Percentiles rank a stretch among this genome's conserved stretches.
Conservation (phyloP, 2,329 filamentous ascomycete species). For the Coniochaeta pulveracea region DNA sequence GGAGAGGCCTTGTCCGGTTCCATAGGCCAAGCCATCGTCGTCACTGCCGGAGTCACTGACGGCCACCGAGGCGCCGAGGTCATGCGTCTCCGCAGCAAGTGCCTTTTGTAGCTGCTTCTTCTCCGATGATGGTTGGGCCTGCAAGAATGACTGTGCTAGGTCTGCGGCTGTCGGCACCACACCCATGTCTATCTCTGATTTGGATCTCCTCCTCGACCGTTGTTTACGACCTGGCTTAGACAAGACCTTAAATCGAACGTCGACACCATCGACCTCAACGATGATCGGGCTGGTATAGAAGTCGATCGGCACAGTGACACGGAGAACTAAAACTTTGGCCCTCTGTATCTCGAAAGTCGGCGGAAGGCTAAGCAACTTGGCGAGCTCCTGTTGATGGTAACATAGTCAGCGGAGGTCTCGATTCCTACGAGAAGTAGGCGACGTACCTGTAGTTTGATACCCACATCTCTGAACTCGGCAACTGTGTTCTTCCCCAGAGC, state of each 20-base stretch:
- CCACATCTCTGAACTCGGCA: conserved; percentile 79
- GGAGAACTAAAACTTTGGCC: conserved; percentile 65
- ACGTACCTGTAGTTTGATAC: conserved; percentile 63
- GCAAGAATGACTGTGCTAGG: conserved; percentile 68
- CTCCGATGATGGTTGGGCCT: conserved; percentile 56
- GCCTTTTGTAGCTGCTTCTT: conserved; percentile 58
- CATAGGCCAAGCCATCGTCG: conserved; percentile 42
- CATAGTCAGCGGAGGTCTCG: conserved; percentile 5
- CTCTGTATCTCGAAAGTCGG: conserved; percentile 57
- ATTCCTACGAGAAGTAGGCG: conserved; percentile 4
- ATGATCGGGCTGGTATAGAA: conserved; percentile 76
- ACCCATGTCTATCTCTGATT: conserved; percentile 15
- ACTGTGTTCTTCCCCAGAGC: conserved; percentile 71
- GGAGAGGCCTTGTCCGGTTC: conserved; percentile 60
- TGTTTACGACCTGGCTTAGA: conserved; percentile 22
- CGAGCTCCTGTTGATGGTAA: conserved; percentile 55
- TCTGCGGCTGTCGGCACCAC: conserved; percentile 58
- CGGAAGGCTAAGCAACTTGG: conserved; percentile 64
- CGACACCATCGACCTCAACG: conserved; percentile 71
- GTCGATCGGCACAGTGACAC: conserved; percentile 77
- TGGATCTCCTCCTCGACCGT: conserved; percentile 13
- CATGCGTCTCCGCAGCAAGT: conserved; percentile 49
- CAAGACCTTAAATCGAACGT: conserved; percentile 52
- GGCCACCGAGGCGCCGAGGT: conserved; percentile 48
- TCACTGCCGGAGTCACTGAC: conserved; percentile 50